Evolutionary conservation across 2,329 filamentous ascomycete species (phyloP).

Genomic region (Camptophora hylomeconis): DNA sequence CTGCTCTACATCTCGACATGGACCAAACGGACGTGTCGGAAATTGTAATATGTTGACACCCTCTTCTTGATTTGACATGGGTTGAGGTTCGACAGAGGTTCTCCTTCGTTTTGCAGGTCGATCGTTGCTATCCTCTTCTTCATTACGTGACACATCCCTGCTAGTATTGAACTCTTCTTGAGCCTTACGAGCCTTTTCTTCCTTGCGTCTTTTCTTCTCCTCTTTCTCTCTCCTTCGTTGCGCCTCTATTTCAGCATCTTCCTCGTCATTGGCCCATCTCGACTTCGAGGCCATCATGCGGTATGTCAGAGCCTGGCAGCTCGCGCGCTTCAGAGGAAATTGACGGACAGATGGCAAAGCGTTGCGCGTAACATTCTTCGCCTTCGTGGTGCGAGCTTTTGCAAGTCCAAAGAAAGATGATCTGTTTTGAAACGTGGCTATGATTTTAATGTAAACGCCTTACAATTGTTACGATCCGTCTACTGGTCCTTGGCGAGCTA

Average conservation of each 20-base stretch:
- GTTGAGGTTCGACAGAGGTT: slow-evolving; percentile 40
- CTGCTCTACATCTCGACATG: slow-evolving; percentile 66
- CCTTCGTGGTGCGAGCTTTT: too few relatives aligned
- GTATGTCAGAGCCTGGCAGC: background rate
- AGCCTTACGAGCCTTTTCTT: slow-evolving; percentile 58
- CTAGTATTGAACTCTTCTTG: slow-evolving; percentile 40
- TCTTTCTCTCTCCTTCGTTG: slow-evolving; percentile 72
- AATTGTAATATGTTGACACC: slow-evolving; percentile 56
- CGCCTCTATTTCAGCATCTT: slow-evolving; percentile 55
- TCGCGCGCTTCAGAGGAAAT: too few relatives aligned
- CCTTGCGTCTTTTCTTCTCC: slow-evolving; percentile 73
- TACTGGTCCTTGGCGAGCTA: too few relatives aligned
- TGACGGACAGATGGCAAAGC: too few relatives aligned
- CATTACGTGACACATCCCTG: slow-evolving; percentile 20
- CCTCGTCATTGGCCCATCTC: slow-evolving; percentile 79
- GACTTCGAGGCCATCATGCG: slow-evolving; percentile 32
- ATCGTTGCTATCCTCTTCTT: slow-evolving; percentile 19
- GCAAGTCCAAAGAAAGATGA: too few relatives aligned
- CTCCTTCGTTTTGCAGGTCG: slow-evolving; percentile 47
- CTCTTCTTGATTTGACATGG: slow-evolving; percentile 19
- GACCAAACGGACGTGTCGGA: slow-evolving; percentile 52
- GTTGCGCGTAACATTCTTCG: too few relatives aligned
- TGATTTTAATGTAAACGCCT: too few relatives aligned
- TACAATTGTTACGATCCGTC: too few relatives aligned
- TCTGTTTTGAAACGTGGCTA: too few relatives aligned